A percentile compares a stretch with the other conserved stretches of the same genome.
Evolutionary conservation across 2,329 filamentous ascomycete genomes (phyloP).

Genomic region (Fusarium guadeloupense): DNA sequence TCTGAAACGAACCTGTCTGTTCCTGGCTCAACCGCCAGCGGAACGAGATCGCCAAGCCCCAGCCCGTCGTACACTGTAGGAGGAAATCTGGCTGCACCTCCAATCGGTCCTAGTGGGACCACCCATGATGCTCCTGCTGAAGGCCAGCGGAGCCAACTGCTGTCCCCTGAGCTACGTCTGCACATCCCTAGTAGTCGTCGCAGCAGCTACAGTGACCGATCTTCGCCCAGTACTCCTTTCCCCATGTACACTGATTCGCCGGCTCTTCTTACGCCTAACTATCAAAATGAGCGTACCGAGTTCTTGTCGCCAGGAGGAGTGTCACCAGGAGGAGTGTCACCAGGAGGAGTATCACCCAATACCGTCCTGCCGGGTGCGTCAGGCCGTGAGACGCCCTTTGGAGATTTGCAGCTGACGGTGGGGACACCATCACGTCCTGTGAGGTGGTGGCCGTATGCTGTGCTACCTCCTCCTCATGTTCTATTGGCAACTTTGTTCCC

Average conservation of each 20-base stretch:
- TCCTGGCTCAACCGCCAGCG: conserved; percentile 27
- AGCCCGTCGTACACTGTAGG: conserved; percentile 49
- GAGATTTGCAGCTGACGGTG: conserved; percentile 52
- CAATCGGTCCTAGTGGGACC: conserved; percentile 39
- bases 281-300: conserved; percentile 58
- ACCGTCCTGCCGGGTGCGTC: conserved; percentile 52
- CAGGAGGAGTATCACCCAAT: conserved; percentile 51
- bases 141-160: conserved; percentile 7
- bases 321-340: conserved; percentile 54
- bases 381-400: conserved; percentile 59
- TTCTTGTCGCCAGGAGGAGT: conserved; percentile 56
- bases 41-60: conserved; percentile 43
- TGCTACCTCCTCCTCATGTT: conserved; percentile 76
- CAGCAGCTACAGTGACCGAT: conserved; percentile 54
- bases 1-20: conserved; percentile 33
- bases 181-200: conserved; percentile 59
- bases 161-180: conserved; percentile 50
- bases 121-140: conserved; percentile 19
- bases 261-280: conserved; percentile 53
- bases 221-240: conserved; percentile 70
- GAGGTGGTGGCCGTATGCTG: conserved; percentile 82
- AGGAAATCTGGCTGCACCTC: conserved; percentile 56
- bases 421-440: conserved; percentile 57
- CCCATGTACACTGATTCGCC: conserved; percentile 72
- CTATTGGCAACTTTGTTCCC: conserved; percentile 83